Conservation (phyloP, 2,329 filamentous ascomycete genomes). For the Diaporthe batatas region DNA sequence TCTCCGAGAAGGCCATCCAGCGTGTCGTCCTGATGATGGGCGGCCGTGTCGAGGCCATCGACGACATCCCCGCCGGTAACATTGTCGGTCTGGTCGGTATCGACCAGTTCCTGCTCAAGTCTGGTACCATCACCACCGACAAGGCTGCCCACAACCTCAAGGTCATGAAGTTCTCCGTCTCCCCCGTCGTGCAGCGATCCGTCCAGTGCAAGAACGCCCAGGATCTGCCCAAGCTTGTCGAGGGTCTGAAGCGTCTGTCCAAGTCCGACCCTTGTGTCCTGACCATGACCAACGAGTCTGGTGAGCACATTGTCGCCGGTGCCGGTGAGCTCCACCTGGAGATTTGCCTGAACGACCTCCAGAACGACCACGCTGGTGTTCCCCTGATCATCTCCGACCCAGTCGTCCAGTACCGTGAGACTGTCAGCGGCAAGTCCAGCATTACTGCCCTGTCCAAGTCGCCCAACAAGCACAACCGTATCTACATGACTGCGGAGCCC, state of each 20-base stretch:
- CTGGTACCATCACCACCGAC: conserved; percentile 97
- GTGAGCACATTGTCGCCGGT: conserved; percentile 99
- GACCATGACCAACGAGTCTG: conserved; percentile 88
- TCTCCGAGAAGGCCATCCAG: conserved; percentile 99
- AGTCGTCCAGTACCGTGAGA: conserved; percentile 99
- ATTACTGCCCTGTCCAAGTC: conserved; percentile 99
- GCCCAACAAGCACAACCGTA: conserved; percentile 99
- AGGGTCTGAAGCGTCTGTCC: conserved; percentile 99
- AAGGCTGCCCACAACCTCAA: conserved; percentile 99
- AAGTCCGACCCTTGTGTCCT: conserved; percentile 99
- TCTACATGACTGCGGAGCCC: conserved; percentile 94
- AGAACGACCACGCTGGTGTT: conserved; percentile 99
- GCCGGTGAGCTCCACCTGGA: conserved; percentile 99
- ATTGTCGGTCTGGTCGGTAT: conserved; percentile 99
- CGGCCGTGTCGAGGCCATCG: conserved; percentile 98
- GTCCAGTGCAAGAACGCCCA: conserved; percentile 99
- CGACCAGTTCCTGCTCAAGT: conserved; percentile 99
- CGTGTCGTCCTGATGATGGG: conserved; percentile 99
- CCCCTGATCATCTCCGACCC: conserved; percentile 98
- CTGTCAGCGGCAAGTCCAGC: conserved; percentile 84
- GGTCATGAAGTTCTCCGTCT: conserved; percentile 99
- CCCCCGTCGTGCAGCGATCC: conserved; percentile 97
- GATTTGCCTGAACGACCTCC: conserved; percentile 99
- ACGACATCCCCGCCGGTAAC: conserved; percentile 99
- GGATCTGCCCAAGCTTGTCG: conserved; percentile 99